A percentile compares a stretch with the other conserved stretches of the same genome.
These are phyloP conservation scores for Boeremia exigua DNA, from an alignment of 2,329 filamentous ascomycete genomes.

Conservation along the genomic window DNA sequence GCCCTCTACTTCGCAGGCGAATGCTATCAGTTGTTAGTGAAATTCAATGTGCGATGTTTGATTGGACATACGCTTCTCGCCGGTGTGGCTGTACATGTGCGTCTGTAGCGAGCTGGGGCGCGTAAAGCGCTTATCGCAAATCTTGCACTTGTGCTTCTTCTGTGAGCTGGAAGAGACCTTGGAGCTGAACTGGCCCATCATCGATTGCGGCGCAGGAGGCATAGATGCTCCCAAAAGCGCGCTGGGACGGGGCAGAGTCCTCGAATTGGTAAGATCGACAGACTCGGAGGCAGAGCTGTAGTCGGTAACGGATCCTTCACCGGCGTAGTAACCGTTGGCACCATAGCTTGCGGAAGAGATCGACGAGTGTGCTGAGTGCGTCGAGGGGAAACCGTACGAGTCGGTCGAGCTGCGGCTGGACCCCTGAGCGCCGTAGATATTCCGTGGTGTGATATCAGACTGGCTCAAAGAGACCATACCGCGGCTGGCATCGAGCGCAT, in stretches of 20 bases:
- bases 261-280: slow-evolving; percentile 78
- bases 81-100: slow-evolving; percentile 98
- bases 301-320: slow-evolving; percentile 83
- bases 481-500: slow-evolving; percentile 89
- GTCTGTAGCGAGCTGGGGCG: slow-evolving; percentile 93
- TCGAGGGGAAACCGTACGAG: slow-evolving; percentile 88
- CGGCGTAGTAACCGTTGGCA: slow-evolving; percentile 80
- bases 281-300: slow-evolving; percentile 90
- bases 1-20: slow-evolving; percentile 90
- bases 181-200: slow-evolving; percentile 99
- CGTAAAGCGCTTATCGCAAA: slow-evolving; percentile 97
- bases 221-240: slow-evolving; percentile 66
- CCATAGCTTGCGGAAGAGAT: slow-evolving; percentile 85
- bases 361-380: slow-evolving; percentile 85
- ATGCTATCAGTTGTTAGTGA: slow-evolving; percentile 64
- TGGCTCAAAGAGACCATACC: slow-evolving; percentile 97
- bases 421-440: slow-evolving; percentile 77
- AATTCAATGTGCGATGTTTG: background rate
- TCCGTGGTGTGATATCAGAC: slow-evolving; percentile 78
- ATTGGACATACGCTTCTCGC: slow-evolving; percentile 86
- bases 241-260: slow-evolving; percentile 82
- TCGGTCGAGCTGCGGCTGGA: slow-evolving; percentile 75
- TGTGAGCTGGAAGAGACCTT: slow-evolving; percentile 95
- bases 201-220: slow-evolving; percentile 87
- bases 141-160: slow-evolving; percentile 99